These are phyloP conservation scores for Fusarium clavum DNA, from an alignment of 2,329 filamentous ascomycete genomes.

Conservation along the genomic window DNA sequence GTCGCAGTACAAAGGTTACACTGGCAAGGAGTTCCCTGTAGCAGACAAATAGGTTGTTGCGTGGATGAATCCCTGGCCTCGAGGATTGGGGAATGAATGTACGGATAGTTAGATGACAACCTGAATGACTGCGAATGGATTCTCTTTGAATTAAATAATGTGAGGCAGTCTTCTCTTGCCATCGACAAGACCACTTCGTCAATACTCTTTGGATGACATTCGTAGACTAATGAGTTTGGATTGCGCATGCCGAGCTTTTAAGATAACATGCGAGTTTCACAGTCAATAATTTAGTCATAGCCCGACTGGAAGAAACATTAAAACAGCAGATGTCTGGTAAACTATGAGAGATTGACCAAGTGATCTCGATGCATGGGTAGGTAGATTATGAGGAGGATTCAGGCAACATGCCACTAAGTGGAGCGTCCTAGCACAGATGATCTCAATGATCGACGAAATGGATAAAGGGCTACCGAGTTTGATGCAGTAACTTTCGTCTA, in stretches of 20 bases:
- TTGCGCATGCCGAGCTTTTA: background rate
- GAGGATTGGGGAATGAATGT: background rate
- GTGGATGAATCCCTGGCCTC: background rate
- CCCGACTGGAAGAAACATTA: background rate
- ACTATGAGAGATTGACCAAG: background rate
- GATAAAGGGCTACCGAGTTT: background rate
- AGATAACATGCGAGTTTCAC: background rate
- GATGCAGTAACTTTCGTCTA: background rate
- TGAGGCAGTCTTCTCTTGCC: background rate
- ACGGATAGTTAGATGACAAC: conserved; percentile 3
- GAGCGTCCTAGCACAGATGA: conserved; percentile 1
- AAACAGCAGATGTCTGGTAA: background rate
- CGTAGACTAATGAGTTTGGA: background rate
- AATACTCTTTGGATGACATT: background rate
- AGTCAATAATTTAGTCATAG: background rate
- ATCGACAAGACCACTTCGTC: background rate
- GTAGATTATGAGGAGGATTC: background rate
- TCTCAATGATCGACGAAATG: background rate
- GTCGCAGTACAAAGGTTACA: conserved; percentile 73
- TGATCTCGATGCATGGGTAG: background rate
- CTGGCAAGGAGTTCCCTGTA: conserved; percentile 76
- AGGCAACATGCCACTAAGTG: background rate
- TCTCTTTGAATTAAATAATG: background rate
- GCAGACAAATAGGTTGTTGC: conserved; percentile 68
- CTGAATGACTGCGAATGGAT: background rate